A percentile compares a stretch with the other conserved stretches of the same genome.
phyloP scores from a whole-genome alignment of 192 early-diverging fungal genomes.

The Lobulomyces angularis region DNA sequence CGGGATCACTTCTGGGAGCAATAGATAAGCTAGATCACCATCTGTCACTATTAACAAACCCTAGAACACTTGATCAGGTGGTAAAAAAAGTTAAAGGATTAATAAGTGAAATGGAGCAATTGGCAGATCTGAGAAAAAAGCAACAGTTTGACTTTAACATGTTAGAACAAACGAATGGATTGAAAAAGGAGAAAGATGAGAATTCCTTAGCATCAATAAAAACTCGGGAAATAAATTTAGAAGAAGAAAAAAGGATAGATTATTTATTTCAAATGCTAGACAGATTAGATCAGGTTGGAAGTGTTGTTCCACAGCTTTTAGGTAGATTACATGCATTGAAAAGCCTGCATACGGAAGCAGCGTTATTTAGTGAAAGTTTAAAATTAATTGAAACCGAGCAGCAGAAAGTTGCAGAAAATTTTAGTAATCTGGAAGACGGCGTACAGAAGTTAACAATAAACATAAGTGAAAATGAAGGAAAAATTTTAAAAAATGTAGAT shows the following conservation, averaged over 20 bases:
- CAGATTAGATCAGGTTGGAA: constrained; percentile 65
- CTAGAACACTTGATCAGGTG: constrained; percentile 55
- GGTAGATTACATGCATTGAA: constrained; percentile 65
- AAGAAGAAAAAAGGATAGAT: constrained; percentile 38
- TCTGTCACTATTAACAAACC: constrained; percentile 53
- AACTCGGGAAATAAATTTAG: constrained; percentile 12
- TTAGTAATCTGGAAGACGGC: constrained; percentile 42
- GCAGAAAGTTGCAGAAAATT: constrained; percentile 47
- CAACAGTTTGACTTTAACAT: constrained; percentile 4
- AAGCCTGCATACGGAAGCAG: constrained; percentile 67
- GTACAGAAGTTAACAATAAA: constrained; percentile 13
- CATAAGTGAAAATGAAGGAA: constrained; percentile 15
- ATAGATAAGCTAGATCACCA: constrained; percentile 60
- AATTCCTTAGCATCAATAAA: too few relatives aligned
- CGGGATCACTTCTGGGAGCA: constrained; percentile 32
- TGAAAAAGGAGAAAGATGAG: too few relatives aligned
- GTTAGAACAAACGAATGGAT: background rate
- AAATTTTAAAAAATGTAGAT: constrained; percentile 21
- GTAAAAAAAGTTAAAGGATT: constrained; percentile 47
- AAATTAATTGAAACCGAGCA: constrained; percentile 62
- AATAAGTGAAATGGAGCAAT: constrained; percentile 50
- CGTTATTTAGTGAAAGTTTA: constrained; percentile 61
- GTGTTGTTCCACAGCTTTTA: constrained; percentile 65
- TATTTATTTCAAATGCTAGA: constrained; percentile 56
- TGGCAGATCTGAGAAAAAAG: constrained; percentile 49